Evolutionary conservation across 129 eudicot genomes (phyloP), one percentile per base, ranked within the genome.

Genomic region (Heracleum sosnowskyi): DNA sequence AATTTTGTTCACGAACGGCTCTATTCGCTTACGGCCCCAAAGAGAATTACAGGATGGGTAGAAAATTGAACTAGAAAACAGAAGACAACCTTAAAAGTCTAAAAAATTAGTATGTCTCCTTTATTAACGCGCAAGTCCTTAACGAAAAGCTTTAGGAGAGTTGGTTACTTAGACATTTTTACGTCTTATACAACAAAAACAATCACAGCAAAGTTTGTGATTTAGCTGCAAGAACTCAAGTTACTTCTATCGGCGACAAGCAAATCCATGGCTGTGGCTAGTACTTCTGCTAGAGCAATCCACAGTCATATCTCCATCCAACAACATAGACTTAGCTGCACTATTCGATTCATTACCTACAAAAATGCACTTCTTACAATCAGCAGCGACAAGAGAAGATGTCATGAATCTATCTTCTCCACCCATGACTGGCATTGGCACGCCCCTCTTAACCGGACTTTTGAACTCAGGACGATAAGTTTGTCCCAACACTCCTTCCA

Each of bases 381-480:
- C 45, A 18, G 74, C 47, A 20, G 79, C 75, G 2, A 51, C 62
- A 5, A 74, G 72, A 11, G 83, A 74, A 57, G 79, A 37, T 22
- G 74, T 80, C 26, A 22, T 37, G 41, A 51, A 80, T 73, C 45
- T 74, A 26, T 74, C 78, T 74, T 80, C 83, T 13, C 83, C 83
- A 0, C 83, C 79, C 73, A 80, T 80, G 22, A 80, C 75, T 78
- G 83, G 83, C 83, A 80, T 80, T 31, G 79, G 66, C 34, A 74
- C 83, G 46, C 83, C 79, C 16, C 75, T 80, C 74, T 80, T 80
- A 42, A 74, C 83, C 66, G 83, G 83, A 44, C 74, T 74, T 8
- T 41, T 29, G 36, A 80, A 74, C 57, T 44, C 75, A 1, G 83
- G 68, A 18, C 79, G 74, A 36, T 80, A 80, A n/a, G 83, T 74